phyloP scores from a whole-genome alignment of 495 filamentous ascomycete species.

The Podospora fimiseda region DNA sequence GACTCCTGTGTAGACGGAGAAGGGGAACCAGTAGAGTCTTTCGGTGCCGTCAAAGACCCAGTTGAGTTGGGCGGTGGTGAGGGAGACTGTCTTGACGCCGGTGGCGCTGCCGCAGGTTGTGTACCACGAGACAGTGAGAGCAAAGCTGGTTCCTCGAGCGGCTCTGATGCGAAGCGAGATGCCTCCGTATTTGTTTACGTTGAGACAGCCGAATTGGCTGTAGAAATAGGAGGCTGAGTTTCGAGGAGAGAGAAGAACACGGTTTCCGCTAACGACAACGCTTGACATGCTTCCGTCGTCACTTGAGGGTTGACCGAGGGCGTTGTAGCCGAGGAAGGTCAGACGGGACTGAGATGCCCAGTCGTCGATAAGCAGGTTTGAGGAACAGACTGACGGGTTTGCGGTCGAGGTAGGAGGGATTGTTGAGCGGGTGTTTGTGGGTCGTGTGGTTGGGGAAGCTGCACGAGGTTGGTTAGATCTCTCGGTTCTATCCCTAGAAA shows the following conservation, averaged over 20 bases:
- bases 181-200: slow-evolving; percentile 49
- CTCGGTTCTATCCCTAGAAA: not conserved
- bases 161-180: slow-evolving; percentile 55
- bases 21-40: slow-evolving; percentile 54
- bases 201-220: slow-evolving; percentile 50
- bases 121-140: slow-evolving; percentile 43
- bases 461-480: not conserved
- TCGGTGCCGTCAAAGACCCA: slow-evolving; percentile 58
- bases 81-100: slow-evolving; percentile 28
- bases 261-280: slow-evolving; percentile 43
- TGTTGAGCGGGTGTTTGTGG: slow-evolving; percentile 13
- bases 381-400: slow-evolving; percentile 34
- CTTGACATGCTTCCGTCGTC: slow-evolving; percentile 57
- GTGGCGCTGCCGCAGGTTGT: slow-evolving; percentile 40
- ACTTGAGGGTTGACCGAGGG: slow-evolving; percentile 49
- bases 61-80: slow-evolving; percentile 44
- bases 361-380: slow-evolving; percentile 52
- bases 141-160: slow-evolving; percentile 47
- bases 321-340: slow-evolving; percentile 60
- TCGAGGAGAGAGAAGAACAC: slow-evolving; percentile 47
- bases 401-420: slow-evolving; percentile 13
- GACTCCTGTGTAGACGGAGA: slow-evolving; percentile 45
- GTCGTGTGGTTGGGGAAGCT: slow-evolving; percentile 12
- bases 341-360: slow-evolving; percentile 58
- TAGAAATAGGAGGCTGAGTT: slow-evolving; percentile 52